Evolutionary conservation across 306 rosid species (phyloP).

Genomic region (Senna siamea): DNA sequence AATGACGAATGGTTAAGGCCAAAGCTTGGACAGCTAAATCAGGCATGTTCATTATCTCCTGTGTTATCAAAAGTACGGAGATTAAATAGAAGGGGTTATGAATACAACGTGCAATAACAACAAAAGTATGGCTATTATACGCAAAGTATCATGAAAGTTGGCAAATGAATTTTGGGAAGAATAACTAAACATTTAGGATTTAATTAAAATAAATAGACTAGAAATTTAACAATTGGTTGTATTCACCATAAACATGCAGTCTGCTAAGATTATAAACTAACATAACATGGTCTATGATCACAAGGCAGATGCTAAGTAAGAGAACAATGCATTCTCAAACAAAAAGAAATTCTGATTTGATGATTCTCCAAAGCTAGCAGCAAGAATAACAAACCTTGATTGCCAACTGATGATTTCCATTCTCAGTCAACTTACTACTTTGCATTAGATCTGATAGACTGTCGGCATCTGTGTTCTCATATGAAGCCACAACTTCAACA

Average conservation of each 20-base stretch:
- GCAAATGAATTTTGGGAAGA: slow-evolving; percentile 15
- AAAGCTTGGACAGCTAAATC: slow-evolving; percentile 82
- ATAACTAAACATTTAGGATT: neutral
- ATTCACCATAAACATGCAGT: slow-evolving; percentile 20
- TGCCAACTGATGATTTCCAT: slow-evolving; percentile 48
- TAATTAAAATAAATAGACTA: slow-evolving; percentile 8
- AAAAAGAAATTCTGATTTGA: slow-evolving; percentile 27
- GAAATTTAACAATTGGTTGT: slow-evolving; percentile 5
- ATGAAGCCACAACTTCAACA: slow-evolving; percentile 76
- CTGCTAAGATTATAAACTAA: slow-evolving; percentile 22
- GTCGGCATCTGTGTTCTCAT: slow-evolving; percentile 54
- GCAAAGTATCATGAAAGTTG: slow-evolving; percentile 16
- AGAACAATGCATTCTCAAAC: slow-evolving; percentile 18
- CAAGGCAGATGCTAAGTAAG: slow-evolving; percentile 22
- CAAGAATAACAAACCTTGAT: slow-evolving; percentile 57
- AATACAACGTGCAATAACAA: slow-evolving; percentile 23
- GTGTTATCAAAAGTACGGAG: slow-evolving; percentile 34
- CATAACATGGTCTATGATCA: slow-evolving; percentile 15
- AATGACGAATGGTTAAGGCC: slow-evolving; percentile 77
- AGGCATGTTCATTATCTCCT: slow-evolving; percentile 84
- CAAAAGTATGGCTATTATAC: slow-evolving; percentile 12
- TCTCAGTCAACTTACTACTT: slow-evolving; percentile 44
- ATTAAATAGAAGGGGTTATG: slow-evolving; percentile 25
- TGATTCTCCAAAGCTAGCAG: slow-evolving; percentile 22
- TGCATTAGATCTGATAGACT: slow-evolving; percentile 46